These are phyloP conservation scores for Mycena indigotica DNA, from an alignment of 768 basidiomycete genomes.

Conservation along the genomic window DNA sequence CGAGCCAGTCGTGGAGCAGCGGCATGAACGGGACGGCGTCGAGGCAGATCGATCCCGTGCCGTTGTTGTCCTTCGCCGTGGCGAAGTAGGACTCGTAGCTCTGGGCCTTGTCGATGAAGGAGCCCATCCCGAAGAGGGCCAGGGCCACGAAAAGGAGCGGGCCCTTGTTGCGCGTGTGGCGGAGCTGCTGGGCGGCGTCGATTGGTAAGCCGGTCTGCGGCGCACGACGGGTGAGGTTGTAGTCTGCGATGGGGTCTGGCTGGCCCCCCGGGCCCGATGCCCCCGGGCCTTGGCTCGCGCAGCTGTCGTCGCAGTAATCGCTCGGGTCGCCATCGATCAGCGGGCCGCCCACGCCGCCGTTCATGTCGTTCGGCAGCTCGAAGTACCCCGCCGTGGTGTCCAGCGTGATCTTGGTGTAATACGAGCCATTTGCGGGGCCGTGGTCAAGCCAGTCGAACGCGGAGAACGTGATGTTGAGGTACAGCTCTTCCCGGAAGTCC, in stretches of 20 bases:
- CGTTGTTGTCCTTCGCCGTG: not conserved
- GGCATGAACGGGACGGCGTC: not conserved
- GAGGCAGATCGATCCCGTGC: not conserved
- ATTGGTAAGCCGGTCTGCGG: not conserved
- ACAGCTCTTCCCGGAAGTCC: not conserved
- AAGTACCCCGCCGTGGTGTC: not conserved
- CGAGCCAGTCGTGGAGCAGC: not conserved
- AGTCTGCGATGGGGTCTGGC: not conserved
- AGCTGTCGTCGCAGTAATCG: not conserved
- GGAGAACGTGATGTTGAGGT: not conserved
- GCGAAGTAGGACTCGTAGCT: not conserved
- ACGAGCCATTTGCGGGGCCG: not conserved
- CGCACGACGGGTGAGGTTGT: not conserved
- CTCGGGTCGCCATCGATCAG: not conserved
- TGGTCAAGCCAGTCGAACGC: not conserved
- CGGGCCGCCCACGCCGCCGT: not conserved
- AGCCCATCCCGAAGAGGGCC: not conserved
- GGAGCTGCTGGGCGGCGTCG: not conserved
- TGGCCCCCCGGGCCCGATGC: not conserved
- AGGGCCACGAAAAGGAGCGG: not conserved
- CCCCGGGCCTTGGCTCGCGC: not conserved
- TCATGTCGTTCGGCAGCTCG: constrained; percentile 3
- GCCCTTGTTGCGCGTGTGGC: not conserved
- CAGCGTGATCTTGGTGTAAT: not conserved
- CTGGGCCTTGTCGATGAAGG: not conserved